Percentiles rank a stretch among this genome's conserved stretches.
Evolutionary conservation across 805 yeast genomes (phyloP).

Genomic region (Hanseniaspora lachancei): DNA sequence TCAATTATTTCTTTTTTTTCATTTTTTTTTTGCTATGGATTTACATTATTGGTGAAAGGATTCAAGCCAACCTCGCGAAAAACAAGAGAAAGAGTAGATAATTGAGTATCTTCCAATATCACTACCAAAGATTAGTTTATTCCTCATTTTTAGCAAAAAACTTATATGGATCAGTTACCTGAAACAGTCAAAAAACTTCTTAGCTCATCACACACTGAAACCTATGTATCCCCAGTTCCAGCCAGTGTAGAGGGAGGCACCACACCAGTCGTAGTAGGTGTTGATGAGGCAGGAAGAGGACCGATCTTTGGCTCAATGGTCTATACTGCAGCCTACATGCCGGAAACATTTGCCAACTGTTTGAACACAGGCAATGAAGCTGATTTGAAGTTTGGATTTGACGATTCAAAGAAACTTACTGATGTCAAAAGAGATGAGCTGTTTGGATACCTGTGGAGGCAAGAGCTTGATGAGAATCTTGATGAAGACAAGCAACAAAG

Average conservation of each 20-base stretch:
- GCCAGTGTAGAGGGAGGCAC: conserved; percentile 21
- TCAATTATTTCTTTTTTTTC: neutral
- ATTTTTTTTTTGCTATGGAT: neutral
- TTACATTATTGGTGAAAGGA: no score
- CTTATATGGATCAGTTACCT: conserved; percentile 17
- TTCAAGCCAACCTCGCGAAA: no score
- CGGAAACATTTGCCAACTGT: neutral
- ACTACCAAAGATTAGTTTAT: neutral
- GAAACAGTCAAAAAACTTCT: conserved; percentile 23
- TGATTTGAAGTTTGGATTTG: conserved; percentile 61
- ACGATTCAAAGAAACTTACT: conserved; percentile 80
- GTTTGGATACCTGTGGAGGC: conserved; percentile 43
- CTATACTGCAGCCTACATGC: conserved; percentile 73
- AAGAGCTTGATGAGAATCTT: conserved; percentile 28
- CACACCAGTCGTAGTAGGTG: conserved; percentile 53
- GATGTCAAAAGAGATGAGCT: conserved; percentile 55
- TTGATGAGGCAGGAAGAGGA: conserved; percentile 98
- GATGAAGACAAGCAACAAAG: conserved; percentile 28
- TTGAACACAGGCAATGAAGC: conserved; percentile 33
- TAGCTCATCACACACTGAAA: conserved; percentile 28
- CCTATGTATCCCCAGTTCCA: conserved; percentile 43
- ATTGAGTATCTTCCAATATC: neutral
- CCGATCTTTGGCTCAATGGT: conserved; percentile 98
- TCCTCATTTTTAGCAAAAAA: neutral
- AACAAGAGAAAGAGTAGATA: neutral